Conservation (phyloP, 495 filamentous ascomycete genomes). For the Chaetomium tenue region DNA sequence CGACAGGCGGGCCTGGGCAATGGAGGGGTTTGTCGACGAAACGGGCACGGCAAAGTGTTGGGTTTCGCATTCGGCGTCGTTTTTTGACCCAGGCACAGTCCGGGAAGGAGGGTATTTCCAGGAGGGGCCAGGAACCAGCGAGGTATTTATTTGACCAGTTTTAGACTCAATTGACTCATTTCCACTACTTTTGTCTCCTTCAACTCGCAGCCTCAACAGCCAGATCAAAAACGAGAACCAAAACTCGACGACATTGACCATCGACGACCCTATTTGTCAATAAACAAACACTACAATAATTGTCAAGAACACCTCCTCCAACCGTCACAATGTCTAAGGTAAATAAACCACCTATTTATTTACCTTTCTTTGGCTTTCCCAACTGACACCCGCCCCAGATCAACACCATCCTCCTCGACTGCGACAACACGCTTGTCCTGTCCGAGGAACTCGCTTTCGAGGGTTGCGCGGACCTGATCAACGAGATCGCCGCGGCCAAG, state of each 20-base stretch:
- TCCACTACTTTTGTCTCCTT: neutral
- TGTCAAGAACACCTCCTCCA: neutral
- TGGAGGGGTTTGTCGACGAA: conserved; percentile 6
- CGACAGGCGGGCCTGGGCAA: conserved; percentile 16
- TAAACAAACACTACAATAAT: neutral
- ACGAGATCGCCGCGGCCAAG: conserved; percentile 75
- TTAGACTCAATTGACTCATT: neutral
- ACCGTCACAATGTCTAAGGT: conserved; percentile 25
- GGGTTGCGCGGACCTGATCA: conserved; percentile 88
- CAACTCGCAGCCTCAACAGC: neutral
- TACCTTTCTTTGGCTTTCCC: neutral
- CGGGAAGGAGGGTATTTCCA: neutral
- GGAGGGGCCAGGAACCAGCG: neutral
- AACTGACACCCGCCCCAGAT: conserved; percentile 27
- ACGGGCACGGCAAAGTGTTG: neutral
- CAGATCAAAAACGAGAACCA: neutral
- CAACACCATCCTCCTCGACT: conserved; percentile 77
- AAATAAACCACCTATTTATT: neutral
- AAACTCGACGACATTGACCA: neutral
- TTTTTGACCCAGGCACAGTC: conserved; percentile 5
- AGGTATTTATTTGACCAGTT: neutral
- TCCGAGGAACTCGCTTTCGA: conserved; percentile 92
- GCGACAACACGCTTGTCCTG: conserved; percentile 96
- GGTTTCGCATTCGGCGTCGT: conserved; percentile 8
- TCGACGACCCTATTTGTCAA: neutral